phyloP scores from a whole-genome alignment of 2,329 filamentous ascomycete species.

The Claviceps monticola region DNA sequence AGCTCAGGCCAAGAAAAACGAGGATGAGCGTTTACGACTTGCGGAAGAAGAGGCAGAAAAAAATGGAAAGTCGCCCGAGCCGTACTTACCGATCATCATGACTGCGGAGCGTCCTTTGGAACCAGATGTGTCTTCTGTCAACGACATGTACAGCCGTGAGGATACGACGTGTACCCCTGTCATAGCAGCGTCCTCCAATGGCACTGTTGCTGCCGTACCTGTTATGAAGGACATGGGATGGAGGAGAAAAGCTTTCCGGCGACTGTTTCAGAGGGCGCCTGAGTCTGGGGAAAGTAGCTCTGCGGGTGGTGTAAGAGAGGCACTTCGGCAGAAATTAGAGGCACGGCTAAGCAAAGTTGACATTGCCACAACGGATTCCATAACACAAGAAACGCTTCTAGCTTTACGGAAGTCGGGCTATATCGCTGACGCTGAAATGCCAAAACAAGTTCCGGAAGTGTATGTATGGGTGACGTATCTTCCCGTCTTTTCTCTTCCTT shows the following conservation, averaged over 20 bases:
- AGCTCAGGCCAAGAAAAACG: slow-evolving; percentile 15
- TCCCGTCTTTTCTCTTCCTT: background rate
- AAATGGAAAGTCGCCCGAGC: slow-evolving; percentile 20
- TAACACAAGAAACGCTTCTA: slow-evolving; percentile 9
- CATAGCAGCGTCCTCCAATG: background rate
- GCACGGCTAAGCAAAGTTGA: slow-evolving; percentile 6
- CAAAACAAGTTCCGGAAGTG: slow-evolving; percentile 12
- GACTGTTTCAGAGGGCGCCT: slow-evolving; percentile 22
- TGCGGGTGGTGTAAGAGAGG: slow-evolving; percentile 16
- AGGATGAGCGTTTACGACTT: slow-evolving; percentile 14
- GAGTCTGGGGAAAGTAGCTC: slow-evolving; percentile 28
- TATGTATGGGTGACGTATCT: slow-evolving; percentile 10
- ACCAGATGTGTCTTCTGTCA: slow-evolving; percentile 1
- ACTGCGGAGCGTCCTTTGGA: slow-evolving; percentile 1
- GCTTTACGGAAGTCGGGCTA: slow-evolving; percentile 8
- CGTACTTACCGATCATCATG: slow-evolving; percentile 22
- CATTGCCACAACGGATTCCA: slow-evolving; percentile 7
- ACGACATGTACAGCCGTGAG: slow-evolving; percentile 3
- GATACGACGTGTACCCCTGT: slow-evolving; percentile 8
- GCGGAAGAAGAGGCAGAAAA: slow-evolving; percentile 8
- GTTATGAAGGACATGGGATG: background rate
- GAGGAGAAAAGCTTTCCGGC: slow-evolving; percentile 19
- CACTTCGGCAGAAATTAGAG: slow-evolving; percentile 12
- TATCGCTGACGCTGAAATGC: slow-evolving; percentile 2
- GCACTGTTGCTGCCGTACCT: background rate